phyloP scores from a whole-genome alignment of 805 yeast genomes.

The Scheffersomyces spartinae region DNA sequence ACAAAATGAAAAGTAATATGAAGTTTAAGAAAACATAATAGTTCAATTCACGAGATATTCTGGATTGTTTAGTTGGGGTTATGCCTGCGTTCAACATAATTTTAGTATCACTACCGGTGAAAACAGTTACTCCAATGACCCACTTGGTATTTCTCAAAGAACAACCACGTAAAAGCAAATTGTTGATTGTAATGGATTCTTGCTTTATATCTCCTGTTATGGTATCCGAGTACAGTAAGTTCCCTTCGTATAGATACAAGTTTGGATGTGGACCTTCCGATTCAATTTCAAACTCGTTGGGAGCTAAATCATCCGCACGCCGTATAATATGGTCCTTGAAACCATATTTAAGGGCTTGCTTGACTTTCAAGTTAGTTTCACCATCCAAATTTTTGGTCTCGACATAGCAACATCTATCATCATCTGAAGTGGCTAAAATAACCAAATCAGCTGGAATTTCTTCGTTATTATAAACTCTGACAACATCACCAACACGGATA shows the following conservation, averaged over 20 bases:
- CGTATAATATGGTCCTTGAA: slow-evolving; percentile 28
- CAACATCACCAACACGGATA: slow-evolving; percentile 61
- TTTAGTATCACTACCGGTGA: slow-evolving; percentile 72
- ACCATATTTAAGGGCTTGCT: slow-evolving; percentile 59
- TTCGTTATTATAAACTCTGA: slow-evolving; percentile 60
- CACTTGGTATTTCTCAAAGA: slow-evolving; percentile 72
- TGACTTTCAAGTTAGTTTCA: slow-evolving; percentile 59
- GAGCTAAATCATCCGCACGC: slow-evolving; percentile 24
- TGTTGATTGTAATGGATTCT: slow-evolving; percentile 62
- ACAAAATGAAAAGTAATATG: slow-evolving; percentile 46
- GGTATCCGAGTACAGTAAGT: slow-evolving; percentile 19
- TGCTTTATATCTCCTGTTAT: slow-evolving; percentile 20
- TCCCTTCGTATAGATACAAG: slow-evolving; percentile 68
- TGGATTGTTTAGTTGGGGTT: slow-evolving; percentile 68
- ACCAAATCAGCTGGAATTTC: slow-evolving; percentile 72
- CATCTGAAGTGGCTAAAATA: slow-evolving; percentile 52
- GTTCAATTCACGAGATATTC: slow-evolving; percentile 64
- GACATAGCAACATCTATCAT: slow-evolving; percentile 60
- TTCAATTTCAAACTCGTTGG: slow-evolving; percentile 53
- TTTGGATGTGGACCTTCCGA: slow-evolving; percentile 80
- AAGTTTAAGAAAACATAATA: slow-evolving; percentile 61
- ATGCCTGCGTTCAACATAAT: slow-evolving; percentile 73
- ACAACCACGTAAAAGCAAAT: slow-evolving; percentile 64
- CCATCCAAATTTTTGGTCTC: slow-evolving; percentile 62
- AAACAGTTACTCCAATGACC: slow-evolving; percentile 67